Evolutionary conservation across 768 basidiomycete genomes (phyloP).

Genomic region (Hygrocybe punicea): DNA sequence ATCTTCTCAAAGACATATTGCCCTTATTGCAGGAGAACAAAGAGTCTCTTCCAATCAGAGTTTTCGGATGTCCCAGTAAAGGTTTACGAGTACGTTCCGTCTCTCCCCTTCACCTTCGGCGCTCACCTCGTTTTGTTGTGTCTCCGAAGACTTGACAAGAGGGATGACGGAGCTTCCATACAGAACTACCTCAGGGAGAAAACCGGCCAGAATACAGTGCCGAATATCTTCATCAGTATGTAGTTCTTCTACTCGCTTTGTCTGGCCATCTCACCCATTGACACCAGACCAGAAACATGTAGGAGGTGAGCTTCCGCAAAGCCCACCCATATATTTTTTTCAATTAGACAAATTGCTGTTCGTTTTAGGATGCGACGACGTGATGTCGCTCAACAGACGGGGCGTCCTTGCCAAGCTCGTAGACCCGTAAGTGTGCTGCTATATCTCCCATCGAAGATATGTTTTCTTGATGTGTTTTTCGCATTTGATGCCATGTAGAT

Average conservation of each 20-base stretch:
- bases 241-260: conserved; percentile 4
- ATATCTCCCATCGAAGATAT: no score
- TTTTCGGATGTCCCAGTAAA: conserved; percentile 38
- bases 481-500: no score
- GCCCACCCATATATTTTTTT: background rate
- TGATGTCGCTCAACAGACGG: background rate
- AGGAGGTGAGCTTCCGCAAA: conserved; percentile 1
- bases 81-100: conserved; percentile 53
- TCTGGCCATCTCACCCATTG: background rate
- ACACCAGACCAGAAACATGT: conserved; percentile 7
- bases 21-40: conserved; percentile 50
- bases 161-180: conserved; percentile 56
- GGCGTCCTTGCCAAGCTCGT: conserved; percentile 7
- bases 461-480: no score
- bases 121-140: background rate
- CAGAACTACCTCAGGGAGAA: conserved; percentile 62
- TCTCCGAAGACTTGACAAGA: conserved; percentile 51
- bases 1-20: conserved; percentile 48
- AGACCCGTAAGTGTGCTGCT: background rate
- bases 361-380: conserved; percentile 6
- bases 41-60: conserved; percentile 41
- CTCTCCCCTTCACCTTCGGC: conserved; percentile 42
- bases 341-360: background rate
- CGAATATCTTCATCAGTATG: conserved; percentile 74
- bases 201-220: conserved; percentile 70